Evolutionary conservation across 768 basidiomycete species (phyloP), one percentile per base, ranked within the genome.

Genomic region (Russula sp.): DNA sequence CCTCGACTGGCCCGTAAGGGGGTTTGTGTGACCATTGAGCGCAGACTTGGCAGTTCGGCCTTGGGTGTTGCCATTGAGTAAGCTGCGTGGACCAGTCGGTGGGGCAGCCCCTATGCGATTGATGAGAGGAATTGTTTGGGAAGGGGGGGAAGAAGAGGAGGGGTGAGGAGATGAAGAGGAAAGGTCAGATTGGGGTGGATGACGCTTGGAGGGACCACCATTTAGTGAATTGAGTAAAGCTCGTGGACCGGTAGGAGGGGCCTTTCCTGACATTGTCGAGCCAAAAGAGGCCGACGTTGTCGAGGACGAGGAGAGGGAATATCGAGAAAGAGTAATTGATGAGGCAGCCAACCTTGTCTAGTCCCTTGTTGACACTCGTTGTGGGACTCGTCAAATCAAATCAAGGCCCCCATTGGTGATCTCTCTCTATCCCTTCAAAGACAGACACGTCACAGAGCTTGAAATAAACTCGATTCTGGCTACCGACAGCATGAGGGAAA

Each of bases 221-320:
- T 69, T 69, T n/a, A 81, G 69, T 44, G 80, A 75, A 63, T 82
- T 83, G 66, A 84, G 71, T 64, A 91, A 78, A 51, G 89, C 89
- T 65, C 89, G 78, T 52, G 89, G 89, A 61, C 88, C 89, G 69
- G 79, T 82, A 68, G 89, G 89, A 70, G 89, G 89, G 57, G 83
- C 85, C 78, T 87, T 89, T 72, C 88, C 87, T 75, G 88, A 89
- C 89, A 90, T 89, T 64, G 66, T 56, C 72, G 62, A 66, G 67
- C 51, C 55, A 67, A 53, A 61, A 48, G 30, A 46, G 70, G 57
- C 64, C 61, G 64, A 61, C 64, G 64, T 61, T 57, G 64, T 65
- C 59, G 64, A 65, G 49, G 64, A 61, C 49, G 64, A 65, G 49
- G 64, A 61, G 54, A 56, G 48, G 38, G 59, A 61, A 56, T 55